Evolutionary conservation across 2,329 filamentous ascomycete species (phyloP), one percentile per base, ranked within the genome.

Genomic region (Xylaria sp.): DNA sequence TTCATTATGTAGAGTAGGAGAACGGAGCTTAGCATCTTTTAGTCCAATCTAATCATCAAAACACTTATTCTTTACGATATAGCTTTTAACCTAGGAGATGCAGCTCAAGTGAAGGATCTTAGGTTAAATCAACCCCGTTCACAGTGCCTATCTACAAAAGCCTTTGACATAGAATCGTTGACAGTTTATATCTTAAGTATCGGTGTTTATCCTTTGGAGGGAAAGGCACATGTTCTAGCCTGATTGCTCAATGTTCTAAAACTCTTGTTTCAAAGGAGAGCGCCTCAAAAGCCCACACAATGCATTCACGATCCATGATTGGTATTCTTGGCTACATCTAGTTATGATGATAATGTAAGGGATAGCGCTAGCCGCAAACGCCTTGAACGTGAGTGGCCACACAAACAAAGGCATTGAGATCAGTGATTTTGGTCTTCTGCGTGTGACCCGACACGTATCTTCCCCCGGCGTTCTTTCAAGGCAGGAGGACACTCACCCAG

Each of bases 91-190:
- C 29, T 7, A 68, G 25, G 53, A 53, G 20, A 63, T 69, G 53
- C 54, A 69, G 39, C 54, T 71, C 22, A 39, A 57, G 36, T 55
- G 63, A 17, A 65, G 66, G 36, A n/a, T 51, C 29, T 10, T 68
- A 65, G 31, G 50, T 68, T 25, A 63, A 66, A 44, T 66, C 63
- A 20, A 58, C 63, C n/a, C 69, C 58, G 1, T 69, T 61, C 33
- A 62, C 42, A 0, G 63, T 69, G 5, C 61, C 65, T 5, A 29
- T 61, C 20, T 69, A 71, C 50, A 63, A 67, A 33, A 68, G 56
- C 20, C 58, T 50, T 4, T 65, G 67, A 7, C 68, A 63, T 58
- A 50, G 63, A 25, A 65, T 62, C 25, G 20, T 59, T 5, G 69
- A 65, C 2, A 27, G 31, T 33, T 55, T 69, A 17, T 36, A 44